Percentiles rank a stretch among this genome's conserved stretches.
Evolutionary conservation across 176 grass and related monocot species (phyloP).

Genomic region (Panicum miliaceum): DNA sequence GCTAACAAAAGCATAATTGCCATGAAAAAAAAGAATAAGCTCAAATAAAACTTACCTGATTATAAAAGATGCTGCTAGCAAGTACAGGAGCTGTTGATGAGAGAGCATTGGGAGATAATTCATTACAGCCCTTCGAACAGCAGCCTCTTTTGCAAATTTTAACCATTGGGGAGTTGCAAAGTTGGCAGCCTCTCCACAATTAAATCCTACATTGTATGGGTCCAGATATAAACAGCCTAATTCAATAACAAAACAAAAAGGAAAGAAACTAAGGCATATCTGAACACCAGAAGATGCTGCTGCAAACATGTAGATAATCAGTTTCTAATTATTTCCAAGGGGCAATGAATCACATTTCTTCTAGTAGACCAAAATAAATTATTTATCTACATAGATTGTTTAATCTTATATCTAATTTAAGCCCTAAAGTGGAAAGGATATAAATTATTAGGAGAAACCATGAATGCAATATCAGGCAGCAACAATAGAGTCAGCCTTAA

Average conservation of each 20-base stretch:
- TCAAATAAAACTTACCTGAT: conserved; percentile 61
- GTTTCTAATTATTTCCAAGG: background rate
- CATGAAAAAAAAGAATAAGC: background rate
- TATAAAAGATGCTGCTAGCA: conserved; percentile 95
- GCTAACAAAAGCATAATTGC: background rate
- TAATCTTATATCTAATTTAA: conserved; percentile 8
- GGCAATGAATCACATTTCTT: background rate
- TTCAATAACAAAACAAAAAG: background rate
- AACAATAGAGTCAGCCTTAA: background rate
- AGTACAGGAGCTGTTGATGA: conserved; percentile 94
- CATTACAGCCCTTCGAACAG: conserved; percentile 93
- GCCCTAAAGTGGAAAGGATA: background rate
- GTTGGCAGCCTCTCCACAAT: conserved; percentile 96
- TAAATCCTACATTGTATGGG: conserved; percentile 71
- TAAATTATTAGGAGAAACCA: background rate
- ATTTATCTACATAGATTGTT: conserved; percentile 10
- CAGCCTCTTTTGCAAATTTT: conserved; percentile 95
- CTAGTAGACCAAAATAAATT: background rate
- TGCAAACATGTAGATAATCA: background rate
- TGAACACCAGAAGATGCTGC: background rate
- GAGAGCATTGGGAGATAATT: conserved; percentile 99
- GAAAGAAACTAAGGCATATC: background rate
- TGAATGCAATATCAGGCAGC: conserved; percentile 14
- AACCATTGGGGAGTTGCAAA: conserved; percentile 98
- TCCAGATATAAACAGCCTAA: conserved; percentile 32